These are phyloP conservation scores for Rosa chinensis DNA, from an alignment of 306 rosid species.

Conservation along the genomic window DNA sequence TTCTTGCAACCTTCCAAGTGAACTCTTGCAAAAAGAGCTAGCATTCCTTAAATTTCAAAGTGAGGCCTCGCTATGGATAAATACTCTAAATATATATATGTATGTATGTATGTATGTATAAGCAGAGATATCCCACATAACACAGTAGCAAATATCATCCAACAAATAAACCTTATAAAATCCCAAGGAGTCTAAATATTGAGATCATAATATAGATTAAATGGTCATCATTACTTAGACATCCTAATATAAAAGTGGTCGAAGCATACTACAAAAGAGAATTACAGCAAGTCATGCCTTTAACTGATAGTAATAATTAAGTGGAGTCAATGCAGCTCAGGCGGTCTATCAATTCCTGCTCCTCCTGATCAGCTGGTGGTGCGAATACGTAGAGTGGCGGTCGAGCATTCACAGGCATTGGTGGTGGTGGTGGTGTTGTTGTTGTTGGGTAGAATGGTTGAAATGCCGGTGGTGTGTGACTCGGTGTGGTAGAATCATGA, in stretches of 20 bases:
- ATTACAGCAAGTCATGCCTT: neutral
- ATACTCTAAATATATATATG: too few relatives aligned
- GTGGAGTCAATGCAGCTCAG: neutral
- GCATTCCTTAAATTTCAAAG: too few relatives aligned
- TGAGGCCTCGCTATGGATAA: too few relatives aligned
- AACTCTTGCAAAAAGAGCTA: too few relatives aligned
- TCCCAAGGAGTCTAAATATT: neutral
- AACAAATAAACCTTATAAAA: neutral
- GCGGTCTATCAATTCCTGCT: neutral
- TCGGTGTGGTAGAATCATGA: neutral
- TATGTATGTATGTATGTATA: too few relatives aligned
- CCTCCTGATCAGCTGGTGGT: neutral
- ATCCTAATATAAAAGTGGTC: neutral
- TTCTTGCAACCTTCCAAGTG: too few relatives aligned
- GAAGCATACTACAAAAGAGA: neutral
- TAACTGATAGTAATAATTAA: neutral
- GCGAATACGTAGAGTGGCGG: neutral
- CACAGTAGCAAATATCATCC: neutral
- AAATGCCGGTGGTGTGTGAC: neutral
- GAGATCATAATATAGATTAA: neutral
- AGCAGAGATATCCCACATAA: too few relatives aligned
- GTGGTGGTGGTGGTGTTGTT: neutral
- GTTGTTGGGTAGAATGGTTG: neutral
- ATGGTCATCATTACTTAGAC: neutral
- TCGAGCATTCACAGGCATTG: neutral